Conservation (phyloP, 495 filamentous ascomycete genomes). For the Podospora pseudocomata region DNA sequence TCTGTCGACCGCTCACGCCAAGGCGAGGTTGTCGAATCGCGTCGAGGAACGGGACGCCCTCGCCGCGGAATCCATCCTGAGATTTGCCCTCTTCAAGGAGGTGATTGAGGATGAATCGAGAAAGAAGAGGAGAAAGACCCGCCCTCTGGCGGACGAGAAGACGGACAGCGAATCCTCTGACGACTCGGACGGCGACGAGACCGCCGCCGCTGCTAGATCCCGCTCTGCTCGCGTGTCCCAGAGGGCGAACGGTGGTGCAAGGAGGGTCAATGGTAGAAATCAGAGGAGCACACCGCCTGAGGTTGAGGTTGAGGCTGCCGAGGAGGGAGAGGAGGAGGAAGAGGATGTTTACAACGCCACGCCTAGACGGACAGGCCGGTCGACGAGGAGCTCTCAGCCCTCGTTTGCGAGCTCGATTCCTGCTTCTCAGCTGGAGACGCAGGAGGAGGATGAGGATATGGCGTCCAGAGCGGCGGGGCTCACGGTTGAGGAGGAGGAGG, state of each 20-base stretch:
- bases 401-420: constrained; percentile 48
- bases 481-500: constrained; percentile 27
- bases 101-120: constrained; percentile 82
- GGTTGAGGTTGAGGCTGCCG: constrained; percentile 15
- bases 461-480: constrained; percentile 37
- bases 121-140: constrained; percentile 61
- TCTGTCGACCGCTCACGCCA: constrained; percentile 93
- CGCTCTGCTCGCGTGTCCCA: constrained; percentile 30
- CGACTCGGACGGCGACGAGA: constrained; percentile 37
- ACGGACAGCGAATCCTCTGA: constrained; percentile 27
- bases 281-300: constrained; percentile 11
- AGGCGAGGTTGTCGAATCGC: constrained; percentile 83
- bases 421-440: constrained; percentile 40
- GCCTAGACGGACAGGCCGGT: constrained; percentile 27
- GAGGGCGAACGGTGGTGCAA: constrained; percentile 16
- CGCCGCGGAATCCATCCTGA: constrained; percentile 82
- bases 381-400: constrained; percentile 40
- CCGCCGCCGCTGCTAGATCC: constrained; percentile 23
- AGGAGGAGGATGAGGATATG: constrained; percentile 35
- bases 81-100: constrained; percentile 98
- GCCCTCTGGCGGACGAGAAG: constrained; percentile 36
- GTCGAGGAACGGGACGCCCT: constrained; percentile 90
- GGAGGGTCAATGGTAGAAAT: constrained; percentile 14
- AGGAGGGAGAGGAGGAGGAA: constrained; percentile 24
- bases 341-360: constrained; percentile 41